A percentile compares a stretch with the other conserved stretches of the same genome.
These are phyloP conservation scores for Biscogniauxia marginata DNA, from an alignment of 2,329 filamentous ascomycete genomes.

Conservation along the genomic window DNA sequence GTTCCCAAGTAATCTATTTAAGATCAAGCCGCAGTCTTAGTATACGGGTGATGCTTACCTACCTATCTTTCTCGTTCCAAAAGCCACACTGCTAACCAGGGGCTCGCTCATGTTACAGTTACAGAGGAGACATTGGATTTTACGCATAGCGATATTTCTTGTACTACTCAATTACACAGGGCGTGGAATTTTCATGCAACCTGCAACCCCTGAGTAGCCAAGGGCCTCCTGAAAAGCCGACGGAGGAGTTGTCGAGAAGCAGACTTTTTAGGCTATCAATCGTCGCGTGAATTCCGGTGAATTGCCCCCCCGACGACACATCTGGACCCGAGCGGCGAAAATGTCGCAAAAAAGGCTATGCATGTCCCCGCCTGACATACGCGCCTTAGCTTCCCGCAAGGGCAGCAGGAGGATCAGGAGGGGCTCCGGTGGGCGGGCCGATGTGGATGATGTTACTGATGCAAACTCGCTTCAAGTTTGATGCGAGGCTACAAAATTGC, in stretches of 20 bases:
- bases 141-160: not conserved
- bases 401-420: not conserved
- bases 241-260: not conserved
- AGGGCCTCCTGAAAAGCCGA: too few species aligned
- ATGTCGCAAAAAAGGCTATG: constrained; percentile 18
- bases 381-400: not conserved
- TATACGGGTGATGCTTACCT: too few species aligned
- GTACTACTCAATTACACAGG: not conserved
- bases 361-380: constrained; percentile 1
- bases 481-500: constrained; percentile 26
- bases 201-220: not conserved
- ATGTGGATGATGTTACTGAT: constrained; percentile 9
- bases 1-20: not conserved
- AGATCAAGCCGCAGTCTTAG: too few species aligned
- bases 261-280: not conserved
- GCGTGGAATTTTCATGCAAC: not conserved
- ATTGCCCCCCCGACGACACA: not conserved
- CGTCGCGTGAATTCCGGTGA: not conserved
- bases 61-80: not conserved
- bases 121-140: not conserved
- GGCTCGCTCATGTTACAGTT: not conserved
- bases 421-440: constrained; percentile 5
- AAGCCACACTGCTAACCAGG: too few species aligned
- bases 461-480: constrained; percentile 10
- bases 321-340: constrained; percentile 10